Conservation (phyloP, 2,329 filamentous ascomycete species). For the Arthrocladium fulminans region DNA sequence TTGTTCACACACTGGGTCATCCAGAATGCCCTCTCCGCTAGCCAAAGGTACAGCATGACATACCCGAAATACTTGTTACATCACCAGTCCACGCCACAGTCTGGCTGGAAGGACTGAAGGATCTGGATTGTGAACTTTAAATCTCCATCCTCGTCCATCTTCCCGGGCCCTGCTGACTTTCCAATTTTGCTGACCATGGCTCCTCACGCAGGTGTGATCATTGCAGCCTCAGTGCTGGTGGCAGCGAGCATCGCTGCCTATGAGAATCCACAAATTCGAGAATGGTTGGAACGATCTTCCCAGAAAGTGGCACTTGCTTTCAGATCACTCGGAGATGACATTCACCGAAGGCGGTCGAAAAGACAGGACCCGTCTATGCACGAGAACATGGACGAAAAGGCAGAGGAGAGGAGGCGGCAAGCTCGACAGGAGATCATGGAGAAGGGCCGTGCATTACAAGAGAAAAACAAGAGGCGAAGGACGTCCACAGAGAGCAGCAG, state of each 20-base stretch:
- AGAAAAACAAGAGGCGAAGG: conserved; percentile 26
- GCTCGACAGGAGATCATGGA: conserved; percentile 39
- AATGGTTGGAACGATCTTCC: conserved; percentile 54
- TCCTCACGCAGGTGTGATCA: conserved; percentile 46
- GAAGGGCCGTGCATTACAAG: conserved; percentile 34
- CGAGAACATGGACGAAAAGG: conserved; percentile 36
- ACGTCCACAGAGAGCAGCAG: conserved; percentile 10
- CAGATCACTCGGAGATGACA: conserved; percentile 52
- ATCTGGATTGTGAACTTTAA: too few relatives aligned
- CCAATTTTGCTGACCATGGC: conserved; percentile 18
- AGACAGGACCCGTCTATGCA: conserved; percentile 40
- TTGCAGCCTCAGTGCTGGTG: conserved; percentile 52
- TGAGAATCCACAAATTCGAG: conserved; percentile 53
- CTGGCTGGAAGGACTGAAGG: conserved; percentile 9
- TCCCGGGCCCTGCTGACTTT: not conserved
- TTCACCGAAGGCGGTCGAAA: conserved; percentile 33
- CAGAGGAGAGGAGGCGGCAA: conserved; percentile 36
- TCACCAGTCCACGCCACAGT: conserved; percentile 15
- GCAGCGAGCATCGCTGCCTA: conserved; percentile 56
- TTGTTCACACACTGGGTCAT: too few relatives aligned
- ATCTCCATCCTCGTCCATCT: too few relatives aligned
- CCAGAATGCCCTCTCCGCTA: conserved; percentile 39
- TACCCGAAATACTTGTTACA: conserved; percentile 16
- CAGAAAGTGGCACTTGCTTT: conserved; percentile 53
- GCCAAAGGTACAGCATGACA: conserved; percentile 36